Base-by-base conservation (phyloP, 257 asterid genomes). In the Solanum rostratum region DNA sequence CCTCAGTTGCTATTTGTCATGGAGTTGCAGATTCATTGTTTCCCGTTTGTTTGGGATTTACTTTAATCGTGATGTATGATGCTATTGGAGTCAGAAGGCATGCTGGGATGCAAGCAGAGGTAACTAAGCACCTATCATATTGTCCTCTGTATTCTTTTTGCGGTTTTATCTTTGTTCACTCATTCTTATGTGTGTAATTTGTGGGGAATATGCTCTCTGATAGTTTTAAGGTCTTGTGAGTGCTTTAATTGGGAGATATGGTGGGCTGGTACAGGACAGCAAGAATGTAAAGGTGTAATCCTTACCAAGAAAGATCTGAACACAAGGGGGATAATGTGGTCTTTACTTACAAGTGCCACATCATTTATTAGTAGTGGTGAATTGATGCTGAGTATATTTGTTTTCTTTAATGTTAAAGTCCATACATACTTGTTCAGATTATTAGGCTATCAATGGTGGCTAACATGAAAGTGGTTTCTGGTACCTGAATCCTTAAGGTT, bases 61-160 rank as follows among this genome's bases (percentile, higher is more conserved):
- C 92, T 88, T 90, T 94, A 93, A 93, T 93, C 87, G 97, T 95
- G n/a, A 94, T 95, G 98, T 93, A 93, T 76, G 98, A 95, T 88
- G 98, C 99, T 53, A 93, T 92, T 30, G 98, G 98, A 41, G 97
- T 95, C 4, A 88, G 98, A 71, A 91, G 97, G 49, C 98, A 95
- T 82, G 98, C 98, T 5, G 98, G 98, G 46, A 92, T 95, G 94
- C 98, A 95, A 85, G 99, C 98, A 59, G 89, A 95, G 98, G 98
- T 92, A 87, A 54, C 69, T 30, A 8, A 37, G 41, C 66, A 10
- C 37, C 74, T 62, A 15, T 14, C 15, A 13, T 63, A 27, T 27
- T 60, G 16, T 41, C 20, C 63, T 80, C 63, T 22, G 30, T 78
- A 46, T 69, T n/a, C 10, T 50, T 66, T 45, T 81, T 9, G n/a